Conservation (phyloP, 176 grass and related monocot species). For the Carex pumila region DNA sequence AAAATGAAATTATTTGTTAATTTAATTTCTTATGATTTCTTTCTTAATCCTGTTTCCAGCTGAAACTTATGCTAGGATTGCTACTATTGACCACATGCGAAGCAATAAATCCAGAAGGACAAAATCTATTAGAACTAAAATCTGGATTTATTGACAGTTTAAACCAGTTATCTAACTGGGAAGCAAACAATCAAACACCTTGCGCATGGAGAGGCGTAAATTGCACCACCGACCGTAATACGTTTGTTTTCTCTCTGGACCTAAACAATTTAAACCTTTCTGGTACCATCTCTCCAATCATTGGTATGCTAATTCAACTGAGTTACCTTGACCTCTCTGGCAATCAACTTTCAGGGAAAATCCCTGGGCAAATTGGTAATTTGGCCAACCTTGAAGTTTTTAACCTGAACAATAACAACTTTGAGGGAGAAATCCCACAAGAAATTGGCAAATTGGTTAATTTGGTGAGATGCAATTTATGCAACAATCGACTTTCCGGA, state of each 20-base stretch:
- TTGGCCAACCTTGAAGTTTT: conserved; percentile 48
- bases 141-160: conserved; percentile 47
- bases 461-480: conserved; percentile 59
- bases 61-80: conserved; percentile 32
- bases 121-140: conserved; percentile 68
- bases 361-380: conserved; percentile 60
- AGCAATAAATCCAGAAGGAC: conserved; percentile 56
- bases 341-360: conserved; percentile 60
- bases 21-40: conserved; percentile 6
- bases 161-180: conserved; percentile 63
- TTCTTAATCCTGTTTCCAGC: conserved; percentile 12
- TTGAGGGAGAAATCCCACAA: conserved; percentile 42
- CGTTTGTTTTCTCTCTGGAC: conserved; percentile 43
- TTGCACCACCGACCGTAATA: conserved; percentile 39
- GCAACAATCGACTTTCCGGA: conserved; percentile 81
- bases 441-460: conserved; percentile 60
- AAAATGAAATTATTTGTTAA: background rate
- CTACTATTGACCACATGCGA: conserved; percentile 37
- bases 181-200: conserved; percentile 33
- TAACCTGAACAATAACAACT: conserved; percentile 64
- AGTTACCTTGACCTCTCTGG: conserved; percentile 63
- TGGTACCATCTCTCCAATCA: conserved; percentile 47
- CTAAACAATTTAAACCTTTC: conserved; percentile 76
- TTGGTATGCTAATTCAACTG: conserved; percentile 50
- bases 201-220: conserved; percentile 71